phyloP scores from a whole-genome alignment of 148 eudicot genomes.

The Diospyros kaki region DNA sequence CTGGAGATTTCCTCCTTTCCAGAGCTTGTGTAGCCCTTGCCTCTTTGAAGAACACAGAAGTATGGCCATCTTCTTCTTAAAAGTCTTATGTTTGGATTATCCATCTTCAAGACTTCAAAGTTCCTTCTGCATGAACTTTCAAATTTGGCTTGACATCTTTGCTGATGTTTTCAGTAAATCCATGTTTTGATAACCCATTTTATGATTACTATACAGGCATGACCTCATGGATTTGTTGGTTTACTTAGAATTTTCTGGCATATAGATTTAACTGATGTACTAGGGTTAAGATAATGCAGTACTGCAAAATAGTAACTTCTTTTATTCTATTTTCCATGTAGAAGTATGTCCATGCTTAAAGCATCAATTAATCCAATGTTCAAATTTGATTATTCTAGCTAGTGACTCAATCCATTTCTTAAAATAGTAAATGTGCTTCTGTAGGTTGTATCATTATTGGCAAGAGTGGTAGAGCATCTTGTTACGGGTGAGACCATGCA shows the following conservation, averaged over 20 bases:
- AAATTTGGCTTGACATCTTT: not conserved
- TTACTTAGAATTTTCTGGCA: not conserved
- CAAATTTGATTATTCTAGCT: not conserved
- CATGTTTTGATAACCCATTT: not conserved
- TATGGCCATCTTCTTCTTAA: slow-evolving; percentile 17
- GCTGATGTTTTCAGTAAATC: not conserved
- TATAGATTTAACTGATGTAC: slow-evolving; percentile 1
- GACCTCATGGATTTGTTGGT: not conserved
- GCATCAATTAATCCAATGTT: not conserved
- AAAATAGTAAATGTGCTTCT: not conserved
- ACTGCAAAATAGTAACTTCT: not conserved
- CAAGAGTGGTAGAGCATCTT: slow-evolving; percentile 87
- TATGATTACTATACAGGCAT: not conserved
- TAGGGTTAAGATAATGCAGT: not conserved
- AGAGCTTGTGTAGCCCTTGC: slow-evolving; percentile 96
- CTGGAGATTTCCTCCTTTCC: slow-evolving; percentile 87
- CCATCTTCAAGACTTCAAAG: not conserved
- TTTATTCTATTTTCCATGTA: not conserved
- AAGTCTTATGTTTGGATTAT: not conserved
- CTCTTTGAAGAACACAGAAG: slow-evolving; percentile 88
- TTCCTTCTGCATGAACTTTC: not conserved
- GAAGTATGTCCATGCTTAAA: not conserved
- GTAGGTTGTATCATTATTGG: slow-evolving; percentile 86
- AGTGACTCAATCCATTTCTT: slow-evolving; percentile 5
- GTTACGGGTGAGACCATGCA: slow-evolving; percentile 99